Evolutionary conservation across 164 flowering plant genomes (phyloP).

Genomic region (Litsea cubeba): DNA sequence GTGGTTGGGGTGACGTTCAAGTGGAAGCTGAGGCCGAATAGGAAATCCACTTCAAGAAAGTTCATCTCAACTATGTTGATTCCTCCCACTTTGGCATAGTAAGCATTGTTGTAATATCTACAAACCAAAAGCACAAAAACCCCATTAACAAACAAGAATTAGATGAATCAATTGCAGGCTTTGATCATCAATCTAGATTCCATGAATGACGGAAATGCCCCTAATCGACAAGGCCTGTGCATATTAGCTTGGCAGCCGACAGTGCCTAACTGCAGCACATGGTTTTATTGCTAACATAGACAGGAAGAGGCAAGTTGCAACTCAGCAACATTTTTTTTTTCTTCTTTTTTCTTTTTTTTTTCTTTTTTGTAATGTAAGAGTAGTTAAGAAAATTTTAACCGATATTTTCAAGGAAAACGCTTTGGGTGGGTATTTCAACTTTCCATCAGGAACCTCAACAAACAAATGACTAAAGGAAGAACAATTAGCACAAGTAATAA

Average conservation of each 20-base stretch:
- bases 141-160: background rate
- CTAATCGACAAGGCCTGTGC: background rate
- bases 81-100: slow-evolving; percentile 92
- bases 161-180: background rate
- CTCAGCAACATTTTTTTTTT: background rate
- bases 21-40: slow-evolving; percentile 76
- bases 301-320: background rate
- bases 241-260: background rate
- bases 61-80: slow-evolving; percentile 85
- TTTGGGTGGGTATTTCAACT: background rate
- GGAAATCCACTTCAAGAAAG: slow-evolving; percentile 78
- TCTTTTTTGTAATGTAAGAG: background rate
- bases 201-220: background rate
- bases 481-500: background rate
- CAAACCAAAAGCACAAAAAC: background rate
- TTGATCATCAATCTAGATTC: background rate
- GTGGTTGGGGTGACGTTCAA: slow-evolving; percentile 83
- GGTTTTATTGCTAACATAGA: background rate
- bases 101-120: slow-evolving; percentile 95
- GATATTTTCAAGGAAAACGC: background rate
- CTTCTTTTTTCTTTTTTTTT: background rate
- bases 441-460: background rate
- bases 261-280: background rate
- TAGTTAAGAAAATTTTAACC: background rate
- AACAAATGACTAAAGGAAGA: background rate